These are phyloP conservation scores for Coelomomyces lativittatus DNA, from an alignment of 371 early-diverging fungal species.

Conservation along the genomic window DNA sequence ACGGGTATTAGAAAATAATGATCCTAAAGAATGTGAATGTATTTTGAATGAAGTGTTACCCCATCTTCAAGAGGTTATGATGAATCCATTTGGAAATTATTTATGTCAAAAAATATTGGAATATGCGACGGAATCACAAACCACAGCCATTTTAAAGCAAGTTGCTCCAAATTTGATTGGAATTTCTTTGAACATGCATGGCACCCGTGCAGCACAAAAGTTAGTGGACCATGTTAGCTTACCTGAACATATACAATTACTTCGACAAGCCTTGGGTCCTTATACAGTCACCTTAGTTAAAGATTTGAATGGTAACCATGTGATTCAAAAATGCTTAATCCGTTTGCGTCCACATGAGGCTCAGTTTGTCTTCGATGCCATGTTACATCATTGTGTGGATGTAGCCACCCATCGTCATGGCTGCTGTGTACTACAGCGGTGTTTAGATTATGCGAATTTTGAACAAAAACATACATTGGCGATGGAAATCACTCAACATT, in stretches of 20 bases:
- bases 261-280: slow-evolving; percentile 49
- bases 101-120: slow-evolving; percentile 75
- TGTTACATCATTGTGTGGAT: slow-evolving; percentile 85
- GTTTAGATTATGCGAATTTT: slow-evolving; percentile 96
- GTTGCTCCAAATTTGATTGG: slow-evolving; percentile 53
- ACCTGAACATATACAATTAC: slow-evolving; percentile 46
- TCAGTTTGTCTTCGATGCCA: slow-evolving; percentile 87
- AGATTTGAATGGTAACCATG: slow-evolving; percentile 99
- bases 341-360: slow-evolving; percentile 81
- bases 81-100: slow-evolving; percentile 82
- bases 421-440: slow-evolving; percentile 97
- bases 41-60: slow-evolving; percentile 56
- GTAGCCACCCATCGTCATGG: slow-evolving; percentile 98
- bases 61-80: slow-evolving; percentile 65
- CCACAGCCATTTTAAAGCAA: slow-evolving; percentile 45
- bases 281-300: slow-evolving; percentile 78
- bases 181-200: slow-evolving; percentile 84
- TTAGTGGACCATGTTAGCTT: slow-evolving; percentile 63
- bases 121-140: slow-evolving; percentile 52
- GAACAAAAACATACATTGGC: slow-evolving; percentile 66
- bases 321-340: slow-evolving; percentile 98
- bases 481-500: slow-evolving; percentile 79
- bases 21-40: slow-evolving; percentile 27
- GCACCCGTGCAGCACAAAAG: slow-evolving; percentile 89
- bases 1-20: slow-evolving; percentile 59